Conservation (phyloP, 169 alveolate genomes). For the Plasmodium relictum region DNA sequence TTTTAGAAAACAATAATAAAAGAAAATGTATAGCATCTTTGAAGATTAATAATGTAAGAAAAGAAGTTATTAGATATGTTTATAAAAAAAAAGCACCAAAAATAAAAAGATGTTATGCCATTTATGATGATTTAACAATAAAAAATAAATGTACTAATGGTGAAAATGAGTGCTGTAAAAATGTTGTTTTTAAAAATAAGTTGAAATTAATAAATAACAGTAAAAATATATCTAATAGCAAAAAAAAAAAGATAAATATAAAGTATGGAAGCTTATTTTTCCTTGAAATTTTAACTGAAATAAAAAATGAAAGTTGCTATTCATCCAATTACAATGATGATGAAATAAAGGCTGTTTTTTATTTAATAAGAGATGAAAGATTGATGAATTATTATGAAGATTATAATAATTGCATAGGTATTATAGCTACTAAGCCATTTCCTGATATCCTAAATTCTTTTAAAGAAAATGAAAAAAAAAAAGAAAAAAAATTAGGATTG, state of each 20-base stretch:
- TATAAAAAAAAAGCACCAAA: slow-evolving; percentile 50
- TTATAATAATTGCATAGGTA: slow-evolving; percentile 45
- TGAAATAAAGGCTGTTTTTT: slow-evolving; percentile 67
- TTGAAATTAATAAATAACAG: background rate
- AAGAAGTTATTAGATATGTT: slow-evolving; percentile 44
- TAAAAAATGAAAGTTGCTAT: slow-evolving; percentile 30
- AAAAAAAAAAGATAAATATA: slow-evolving; percentile 47
- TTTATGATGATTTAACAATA: slow-evolving; percentile 1
- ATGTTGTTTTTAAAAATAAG: background rate
- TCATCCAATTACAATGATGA: slow-evolving; percentile 22
- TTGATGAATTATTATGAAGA: slow-evolving; percentile 42
- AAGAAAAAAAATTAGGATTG: background rate
- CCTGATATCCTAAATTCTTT: slow-evolving; percentile 17
- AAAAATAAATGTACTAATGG: background rate
- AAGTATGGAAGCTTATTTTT: slow-evolving; percentile 58
- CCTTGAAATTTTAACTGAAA: slow-evolving; percentile 63
- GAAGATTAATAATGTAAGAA: slow-evolving; percentile 30
- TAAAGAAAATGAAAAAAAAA: background rate
- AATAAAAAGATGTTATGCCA: slow-evolving; percentile 37
- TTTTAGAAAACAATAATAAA: background rate
- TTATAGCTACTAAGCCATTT: slow-evolving; percentile 60
- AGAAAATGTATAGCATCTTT: slow-evolving; percentile 51
- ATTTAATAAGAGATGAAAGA: slow-evolving; percentile 55
- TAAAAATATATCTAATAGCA: background rate
- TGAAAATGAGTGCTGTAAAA: background rate